Base-by-base conservation (phyloP, 208 protist species). In the Angomonas ambiguus region DNA sequence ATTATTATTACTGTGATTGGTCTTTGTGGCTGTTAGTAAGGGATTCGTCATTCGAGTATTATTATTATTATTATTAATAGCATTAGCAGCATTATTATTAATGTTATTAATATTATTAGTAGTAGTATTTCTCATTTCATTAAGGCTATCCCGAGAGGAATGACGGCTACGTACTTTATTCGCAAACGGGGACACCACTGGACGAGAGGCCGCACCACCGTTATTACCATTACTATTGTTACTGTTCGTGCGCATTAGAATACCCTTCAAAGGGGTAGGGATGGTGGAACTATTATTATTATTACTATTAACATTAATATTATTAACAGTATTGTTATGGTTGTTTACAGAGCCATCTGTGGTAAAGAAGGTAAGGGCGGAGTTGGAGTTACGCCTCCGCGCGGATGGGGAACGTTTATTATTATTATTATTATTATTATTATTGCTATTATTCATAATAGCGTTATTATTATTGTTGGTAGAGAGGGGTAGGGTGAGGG, bases 91-190 rank as follows among this genome's bases (percentile, higher is more conserved):
- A 45, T 53, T 53, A 24, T 4, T 53, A 53, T 41, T 41, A 13
- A 41, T 41, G 24, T 53, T 53, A 53, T 8, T 53, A 53, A 27
- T 53, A n/a, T 13, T 53, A 53, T 53, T 53, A 53, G 10, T 13
- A 53, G 5, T 53, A 53, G 5, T n/a, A n/a, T n/a, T 53, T n/a
- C 4, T 13, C 45, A 53, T 8, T 53, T 13, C 20, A 24, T 53
- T 53, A 5, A 53, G 45, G 20, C 16, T 53, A 53, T 53, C 20
- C 45, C 20, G 10, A 20, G 45, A 53, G 20, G 18, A 27, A 4
- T 13, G 10, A 27, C 45, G 45, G 24, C 45, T 53, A 5, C 20
- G 45, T 53, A 53, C 24, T 53, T 53, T 53, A 53, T 53, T 53
- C 18, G 18, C 20, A 53, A 53, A 53, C 45, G 45, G 24, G 45